Evolutionary conservation across 1,139 yeast genomes (phyloP).

Genomic region (Suhomyces taliae): DNA sequence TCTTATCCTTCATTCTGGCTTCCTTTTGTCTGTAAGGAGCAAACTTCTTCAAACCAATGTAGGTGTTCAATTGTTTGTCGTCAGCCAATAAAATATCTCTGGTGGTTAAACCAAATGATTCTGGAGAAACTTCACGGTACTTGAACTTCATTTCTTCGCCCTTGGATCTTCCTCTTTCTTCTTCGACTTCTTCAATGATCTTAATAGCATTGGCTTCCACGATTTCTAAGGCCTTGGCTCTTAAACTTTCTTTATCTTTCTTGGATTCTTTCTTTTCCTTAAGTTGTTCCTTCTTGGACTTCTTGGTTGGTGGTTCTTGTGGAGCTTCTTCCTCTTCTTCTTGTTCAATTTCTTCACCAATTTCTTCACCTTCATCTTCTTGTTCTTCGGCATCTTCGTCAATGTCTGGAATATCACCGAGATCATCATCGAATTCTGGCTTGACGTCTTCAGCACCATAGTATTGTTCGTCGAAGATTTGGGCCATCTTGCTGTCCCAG

Average conservation of each 20-base stretch:
- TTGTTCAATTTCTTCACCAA: conserved; percentile 21
- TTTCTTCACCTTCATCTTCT: conserved; percentile 18
- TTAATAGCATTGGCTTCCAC: conserved; percentile 47
- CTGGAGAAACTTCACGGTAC: conserved; percentile 95
- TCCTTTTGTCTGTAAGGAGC: conserved; percentile 90
- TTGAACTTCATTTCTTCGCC: conserved; percentile 60
- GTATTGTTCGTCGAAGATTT: conserved; percentile 80
- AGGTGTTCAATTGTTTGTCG: conserved; percentile 79
- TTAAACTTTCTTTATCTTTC: conserved; percentile 60
- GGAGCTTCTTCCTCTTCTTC: conserved; percentile 42
- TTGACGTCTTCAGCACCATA: conserved; percentile 56
- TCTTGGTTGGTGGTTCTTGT: conserved; percentile 31
- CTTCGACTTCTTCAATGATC: conserved; percentile 63
- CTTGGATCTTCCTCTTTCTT: conserved; percentile 56
- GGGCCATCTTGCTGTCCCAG: conserved; percentile 88
- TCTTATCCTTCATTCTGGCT: conserved; percentile 69
- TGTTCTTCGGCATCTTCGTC: conserved; percentile 26
- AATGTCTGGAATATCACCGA: conserved; percentile 28
- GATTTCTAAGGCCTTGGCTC: conserved; percentile 69
- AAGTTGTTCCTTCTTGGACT: conserved; percentile 50
- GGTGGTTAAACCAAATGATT: conserved; percentile 80
- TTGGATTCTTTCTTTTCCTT: conserved; percentile 61
- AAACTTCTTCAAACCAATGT: conserved; percentile 83
- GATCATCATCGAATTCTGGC: conserved; percentile 37
- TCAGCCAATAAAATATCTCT: conserved; percentile 90